A percentile compares a stretch with the other conserved stretches of the same genome.
phyloP scores from a whole-genome alignment of 441 rosid species.

The Gossypium lobatum region DNA sequence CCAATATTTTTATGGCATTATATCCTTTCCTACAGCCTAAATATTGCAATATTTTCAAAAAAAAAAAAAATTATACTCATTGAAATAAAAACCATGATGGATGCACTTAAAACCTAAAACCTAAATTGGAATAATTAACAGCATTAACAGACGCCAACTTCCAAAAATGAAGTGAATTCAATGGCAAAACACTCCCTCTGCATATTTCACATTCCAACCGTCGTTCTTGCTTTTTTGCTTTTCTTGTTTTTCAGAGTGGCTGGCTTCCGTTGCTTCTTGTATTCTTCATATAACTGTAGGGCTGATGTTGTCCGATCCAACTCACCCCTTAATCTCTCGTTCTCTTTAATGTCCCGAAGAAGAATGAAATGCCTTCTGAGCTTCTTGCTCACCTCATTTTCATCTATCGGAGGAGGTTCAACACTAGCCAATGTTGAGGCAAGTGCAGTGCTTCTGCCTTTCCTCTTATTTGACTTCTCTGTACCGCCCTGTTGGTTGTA shows the following conservation, averaged over 20 bases:
- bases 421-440: constrained; percentile 4
- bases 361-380: constrained; percentile 48
- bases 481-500: constrained; percentile 34
- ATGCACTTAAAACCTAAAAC: neutral
- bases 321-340: constrained; percentile 50
- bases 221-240: neutral
- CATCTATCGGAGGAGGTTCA: constrained; percentile 24
- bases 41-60: too few relatives aligned
- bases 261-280: constrained; percentile 38
- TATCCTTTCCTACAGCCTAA: too few relatives aligned
- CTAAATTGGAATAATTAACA: neutral
- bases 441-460: constrained; percentile 23
- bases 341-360: constrained; percentile 48
- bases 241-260: constrained; percentile 23
- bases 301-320: constrained; percentile 29
- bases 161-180: neutral
- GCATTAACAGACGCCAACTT: neutral
- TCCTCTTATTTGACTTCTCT: constrained; percentile 42
- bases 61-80: too few relatives aligned
- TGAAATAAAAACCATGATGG: neutral
- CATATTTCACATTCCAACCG: neutral
- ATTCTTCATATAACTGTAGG: constrained; percentile 45
- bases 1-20: too few relatives aligned
- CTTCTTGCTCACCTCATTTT: constrained; percentile 47
- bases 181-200: neutral